phyloP scores from a whole-genome alignment of 2,329 filamentous ascomycete species.

The Fusarium sp. region DNA sequence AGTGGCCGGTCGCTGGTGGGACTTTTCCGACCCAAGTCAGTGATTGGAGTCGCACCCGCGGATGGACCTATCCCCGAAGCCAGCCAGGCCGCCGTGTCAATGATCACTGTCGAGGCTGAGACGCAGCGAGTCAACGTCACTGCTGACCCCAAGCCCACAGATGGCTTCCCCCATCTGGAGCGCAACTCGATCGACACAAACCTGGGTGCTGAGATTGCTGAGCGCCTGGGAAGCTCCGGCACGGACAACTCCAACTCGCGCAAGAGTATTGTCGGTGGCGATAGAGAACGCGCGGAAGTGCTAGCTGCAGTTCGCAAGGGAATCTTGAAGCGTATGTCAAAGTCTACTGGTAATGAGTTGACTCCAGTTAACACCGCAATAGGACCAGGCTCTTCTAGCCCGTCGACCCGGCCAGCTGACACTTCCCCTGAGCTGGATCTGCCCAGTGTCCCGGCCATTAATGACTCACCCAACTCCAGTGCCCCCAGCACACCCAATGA shows the following conservation, averaged over 20 bases:
- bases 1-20: constrained; percentile 89
- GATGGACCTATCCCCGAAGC: constrained; percentile 71
- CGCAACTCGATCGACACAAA: constrained; percentile 78
- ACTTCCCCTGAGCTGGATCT: constrained; percentile 63
- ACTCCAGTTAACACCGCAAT: constrained; percentile 26
- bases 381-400: constrained; percentile 69
- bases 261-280: constrained; percentile 90
- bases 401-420: constrained; percentile 69
- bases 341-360: not conserved
- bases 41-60: constrained; percentile 76
- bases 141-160: constrained; percentile 69
- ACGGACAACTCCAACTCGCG: constrained; percentile 70
- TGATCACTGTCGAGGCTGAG: constrained; percentile 95
- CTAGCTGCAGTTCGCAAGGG: constrained; percentile 93
- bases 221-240: constrained; percentile 63
- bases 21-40: constrained; percentile 91
- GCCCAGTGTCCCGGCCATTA: constrained; percentile 67
- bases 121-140: constrained; percentile 82
- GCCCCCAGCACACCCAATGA: constrained; percentile 88
- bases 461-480: constrained; percentile 83
- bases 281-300: constrained; percentile 88
- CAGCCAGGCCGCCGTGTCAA: constrained; percentile 85
- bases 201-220: constrained; percentile 56
- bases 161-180: constrained; percentile 81
- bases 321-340: constrained; percentile 81